phyloP scores from a whole-genome alignment of 805 yeast genomes.

The Ogataea trehaloabstinens region DNA sequence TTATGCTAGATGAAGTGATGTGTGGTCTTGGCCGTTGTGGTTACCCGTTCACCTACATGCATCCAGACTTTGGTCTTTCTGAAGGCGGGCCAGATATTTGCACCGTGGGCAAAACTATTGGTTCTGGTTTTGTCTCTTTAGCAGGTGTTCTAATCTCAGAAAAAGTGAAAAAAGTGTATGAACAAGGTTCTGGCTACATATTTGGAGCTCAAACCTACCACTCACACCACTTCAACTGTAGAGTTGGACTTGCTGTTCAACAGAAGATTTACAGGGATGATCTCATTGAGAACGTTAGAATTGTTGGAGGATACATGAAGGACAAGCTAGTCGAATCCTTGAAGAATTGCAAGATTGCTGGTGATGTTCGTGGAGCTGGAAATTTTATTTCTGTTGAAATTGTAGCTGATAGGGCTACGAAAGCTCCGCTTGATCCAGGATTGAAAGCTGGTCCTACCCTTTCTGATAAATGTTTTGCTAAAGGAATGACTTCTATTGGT shows the following conservation, averaged over 20 bases:
- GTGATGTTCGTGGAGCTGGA: conserved; percentile 64
- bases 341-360: conserved; percentile 40
- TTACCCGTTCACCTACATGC: conserved; percentile 34
- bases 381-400: conserved; percentile 58
- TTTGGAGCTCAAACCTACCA: conserved; percentile 52
- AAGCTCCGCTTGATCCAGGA: conserved; percentile 43
- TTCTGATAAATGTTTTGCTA: conserved; percentile 36
- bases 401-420: conserved; percentile 52
- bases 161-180: conserved; percentile 36
- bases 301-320: conserved; percentile 43
- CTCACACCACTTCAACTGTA: conserved; percentile 45
- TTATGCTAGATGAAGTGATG: conserved; percentile 56
- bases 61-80: conserved; percentile 45
- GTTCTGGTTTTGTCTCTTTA: conserved; percentile 48
- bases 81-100: conserved; percentile 47
- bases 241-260: conserved; percentile 46
- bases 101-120: conserved; percentile 48
- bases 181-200: conserved; percentile 39
- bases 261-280: conserved; percentile 35
- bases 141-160: conserved; percentile 46
- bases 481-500: conserved; percentile 49
- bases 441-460: conserved; percentile 37
- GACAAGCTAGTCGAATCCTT: conserved; percentile 34
- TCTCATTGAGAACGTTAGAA: conserved; percentile 40
- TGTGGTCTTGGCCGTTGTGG: conserved; percentile 58